These are phyloP conservation scores for Aspergillus nidulans DNA, from an alignment of 495 filamentous ascomycete species.

Conservation along the genomic window DNA sequence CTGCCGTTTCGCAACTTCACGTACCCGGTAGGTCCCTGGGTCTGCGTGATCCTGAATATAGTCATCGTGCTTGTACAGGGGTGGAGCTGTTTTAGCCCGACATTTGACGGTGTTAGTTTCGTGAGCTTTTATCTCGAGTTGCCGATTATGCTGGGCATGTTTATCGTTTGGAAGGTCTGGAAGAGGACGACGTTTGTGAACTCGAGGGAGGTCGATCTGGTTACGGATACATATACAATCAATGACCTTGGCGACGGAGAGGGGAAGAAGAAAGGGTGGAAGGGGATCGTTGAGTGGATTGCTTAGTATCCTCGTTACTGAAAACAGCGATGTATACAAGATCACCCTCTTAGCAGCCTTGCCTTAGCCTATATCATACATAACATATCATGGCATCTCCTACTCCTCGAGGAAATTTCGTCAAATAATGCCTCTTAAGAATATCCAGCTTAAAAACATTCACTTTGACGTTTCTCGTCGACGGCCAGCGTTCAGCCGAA, in stretches of 20 bases:
- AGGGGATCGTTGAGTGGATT: conserved; percentile 1
- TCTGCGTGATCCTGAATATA: conserved; percentile 47
- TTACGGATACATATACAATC: conserved; percentile 47
- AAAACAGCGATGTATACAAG: too few relatives aligned
- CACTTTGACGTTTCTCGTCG: too few relatives aligned
- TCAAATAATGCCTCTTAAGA: too few relatives aligned
- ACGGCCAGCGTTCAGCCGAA: too few relatives aligned
- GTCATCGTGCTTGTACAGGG: conserved; percentile 58
- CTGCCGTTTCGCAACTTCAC: conserved; percentile 61
- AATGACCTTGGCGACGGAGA: neutral
- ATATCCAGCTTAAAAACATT: too few relatives aligned
- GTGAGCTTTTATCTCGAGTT: conserved; percentile 50
- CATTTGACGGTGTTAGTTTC: conserved; percentile 48
- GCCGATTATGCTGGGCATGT: conserved; percentile 49
- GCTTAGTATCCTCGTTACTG: too few relatives aligned
- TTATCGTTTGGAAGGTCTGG: conserved; percentile 45
- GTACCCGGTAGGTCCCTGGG: conserved; percentile 52
- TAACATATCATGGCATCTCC: too few relatives aligned
- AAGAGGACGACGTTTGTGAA: conserved; percentile 41
- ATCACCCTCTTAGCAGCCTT: too few relatives aligned
- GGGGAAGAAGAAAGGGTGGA: neutral
- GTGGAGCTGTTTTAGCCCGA: conserved; percentile 53
- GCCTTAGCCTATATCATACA: too few relatives aligned
- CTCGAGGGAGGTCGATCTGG: conserved; percentile 45
- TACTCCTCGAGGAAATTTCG: too few relatives aligned